Conservation (phyloP, 2,329 filamentous ascomycete genomes). For the Dactylella cylindrospora region DNA sequence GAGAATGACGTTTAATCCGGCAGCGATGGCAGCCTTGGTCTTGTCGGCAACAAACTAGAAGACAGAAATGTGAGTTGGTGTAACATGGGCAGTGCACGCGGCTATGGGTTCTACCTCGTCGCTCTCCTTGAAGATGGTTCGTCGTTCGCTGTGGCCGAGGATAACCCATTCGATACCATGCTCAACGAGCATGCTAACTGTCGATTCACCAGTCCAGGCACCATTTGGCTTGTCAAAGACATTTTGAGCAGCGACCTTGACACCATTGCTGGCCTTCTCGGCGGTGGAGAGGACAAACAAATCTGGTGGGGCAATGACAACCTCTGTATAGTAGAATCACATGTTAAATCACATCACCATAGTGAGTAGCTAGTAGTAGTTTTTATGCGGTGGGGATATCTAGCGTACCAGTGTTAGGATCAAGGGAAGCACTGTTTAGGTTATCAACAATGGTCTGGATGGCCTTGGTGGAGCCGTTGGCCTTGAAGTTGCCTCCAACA, state of each 20-base stretch:
- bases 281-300: constrained; percentile 86
- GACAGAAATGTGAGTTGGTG: constrained; percentile 3
- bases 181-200: constrained; percentile 86
- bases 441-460: constrained; percentile 88
- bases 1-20: constrained; percentile 86
- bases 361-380: constrained; percentile 2
- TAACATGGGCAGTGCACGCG: background rate
- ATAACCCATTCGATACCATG: constrained; percentile 85
- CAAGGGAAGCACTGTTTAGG: constrained; percentile 81
- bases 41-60: constrained; percentile 76
- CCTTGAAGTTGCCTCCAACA: constrained; percentile 99
- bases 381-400: background rate
- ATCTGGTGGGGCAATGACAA: constrained; percentile 86
- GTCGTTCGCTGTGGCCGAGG: constrained; percentile 91
- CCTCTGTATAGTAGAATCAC: constrained; percentile 67
- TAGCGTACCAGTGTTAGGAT: constrained; percentile 69
- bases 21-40: constrained; percentile 88
- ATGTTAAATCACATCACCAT: constrained; percentile 44
- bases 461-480: constrained; percentile 90
- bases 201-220: constrained; percentile 96
- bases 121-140: constrained; percentile 82
- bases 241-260: constrained; percentile 93
- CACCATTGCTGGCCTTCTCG: constrained; percentile 55
- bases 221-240: constrained; percentile 96
- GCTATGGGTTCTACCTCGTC: constrained; percentile 60